phyloP scores from a whole-genome alignment of 23 red algal genomes.

The Gracilaria gracilis region DNA sequence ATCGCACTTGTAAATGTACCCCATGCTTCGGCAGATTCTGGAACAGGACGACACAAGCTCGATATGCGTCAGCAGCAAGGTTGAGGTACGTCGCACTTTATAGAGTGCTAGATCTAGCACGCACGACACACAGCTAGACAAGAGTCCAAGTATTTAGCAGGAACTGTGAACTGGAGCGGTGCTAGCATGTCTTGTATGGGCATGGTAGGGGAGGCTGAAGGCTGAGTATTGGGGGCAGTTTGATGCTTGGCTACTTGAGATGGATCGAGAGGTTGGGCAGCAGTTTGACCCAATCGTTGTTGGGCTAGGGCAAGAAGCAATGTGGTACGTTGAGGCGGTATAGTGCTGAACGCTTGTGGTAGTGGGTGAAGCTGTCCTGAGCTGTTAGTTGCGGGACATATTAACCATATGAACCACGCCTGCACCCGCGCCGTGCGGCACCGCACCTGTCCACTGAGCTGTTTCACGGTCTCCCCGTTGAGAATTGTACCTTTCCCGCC shows the following conservation, averaged over 20 bases:
- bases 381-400: background rate
- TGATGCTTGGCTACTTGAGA: conserved; percentile 35
- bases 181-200: conserved; percentile 31
- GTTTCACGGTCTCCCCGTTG: too few relatives aligned
- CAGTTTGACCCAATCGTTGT: conserved; percentile 15
- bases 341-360: background rate
- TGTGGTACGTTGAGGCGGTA: background rate
- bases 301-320: conserved; percentile 31
- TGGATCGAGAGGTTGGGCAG: conserved; percentile 26
- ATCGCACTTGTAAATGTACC: background rate
- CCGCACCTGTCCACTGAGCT: too few relatives aligned
- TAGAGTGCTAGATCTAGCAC: too few relatives aligned
- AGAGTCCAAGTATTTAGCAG: conserved; percentile 29
- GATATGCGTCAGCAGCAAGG: conserved; percentile 42
- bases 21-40: conserved; percentile 44
- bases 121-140: conserved; percentile 29
- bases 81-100: conserved; percentile 18
- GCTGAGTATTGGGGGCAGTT: background rate
- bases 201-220: conserved; percentile 9
- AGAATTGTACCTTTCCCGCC: too few relatives aligned
- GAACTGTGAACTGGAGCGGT: conserved; percentile 29
- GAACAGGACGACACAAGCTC: conserved; percentile 53
- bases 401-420: too few relatives aligned
- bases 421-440: too few relatives aligned
- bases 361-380: background rate